Base-by-base conservation (phyloP, 176 grass and related monocot genomes). In the Lolium perenne region DNA sequence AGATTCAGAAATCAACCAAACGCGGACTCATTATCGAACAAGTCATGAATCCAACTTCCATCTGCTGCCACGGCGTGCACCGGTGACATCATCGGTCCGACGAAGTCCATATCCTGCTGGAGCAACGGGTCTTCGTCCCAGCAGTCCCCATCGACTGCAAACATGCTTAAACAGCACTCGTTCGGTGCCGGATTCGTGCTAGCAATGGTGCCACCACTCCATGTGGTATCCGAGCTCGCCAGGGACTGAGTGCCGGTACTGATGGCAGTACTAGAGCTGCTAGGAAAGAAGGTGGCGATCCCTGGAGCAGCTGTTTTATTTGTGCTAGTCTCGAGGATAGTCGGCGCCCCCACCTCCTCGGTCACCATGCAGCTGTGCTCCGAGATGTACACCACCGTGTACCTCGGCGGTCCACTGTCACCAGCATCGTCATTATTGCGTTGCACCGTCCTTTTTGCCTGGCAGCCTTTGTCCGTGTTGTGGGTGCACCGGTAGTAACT, bases 401-500 rank as follows among this genome's bases (percentile, higher is more conserved):
- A 94, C 65, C 13, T 2, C 1, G 58, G 22, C 1, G 71, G 69
- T 11, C 35, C 53, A 1, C 9, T 16, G 10, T 3, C 25, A 6
- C 0, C 8, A 8, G 1, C 6, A 5, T 16, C 23, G 46, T 74
- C 58, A 22, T 90, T 62, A 38, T 92, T 54, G 79, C 75, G 84
- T 5, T 94, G 87, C 78, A 94, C 89, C n/a, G 81, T 92, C 40
- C 83, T 71, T 14, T 89, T 94, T 7, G 93, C 93, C 2, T 7
- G 41, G 74, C 74, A 76, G 74, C 7, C 74, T 17, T 76, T 48
- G 49, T 55, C 49, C 7, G 1, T 23, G 74, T 82, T 88, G 81
- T 82, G 41, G 38, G 41, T 90, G 72, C 92, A 94, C 38, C 84
- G 84, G 81, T 85, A 94, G 90, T 94, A 94, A 69, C 87, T 89